Evolutionary conservation across 768 basidiomycete species (phyloP).

Genomic region (Auriscalpium orientale): DNA sequence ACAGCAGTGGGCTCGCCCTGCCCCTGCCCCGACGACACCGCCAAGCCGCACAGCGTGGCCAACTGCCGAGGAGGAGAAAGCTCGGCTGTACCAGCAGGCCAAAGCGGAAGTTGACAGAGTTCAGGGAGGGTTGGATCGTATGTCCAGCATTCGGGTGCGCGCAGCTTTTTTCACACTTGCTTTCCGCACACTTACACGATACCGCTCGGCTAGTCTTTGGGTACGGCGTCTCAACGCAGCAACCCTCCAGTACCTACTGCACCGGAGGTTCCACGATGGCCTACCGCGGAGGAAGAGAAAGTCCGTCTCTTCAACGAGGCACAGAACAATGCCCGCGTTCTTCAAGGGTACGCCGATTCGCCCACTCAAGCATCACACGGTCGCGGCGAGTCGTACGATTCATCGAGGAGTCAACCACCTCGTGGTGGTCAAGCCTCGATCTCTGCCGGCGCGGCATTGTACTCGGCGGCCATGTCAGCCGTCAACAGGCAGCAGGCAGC

Average conservation of each 20-base stretch:
- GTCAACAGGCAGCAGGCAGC: constrained; percentile 19
- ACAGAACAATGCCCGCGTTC: constrained; percentile 53
- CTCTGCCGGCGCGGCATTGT: constrained; percentile 37
- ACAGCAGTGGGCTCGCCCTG: constrained; percentile 1
- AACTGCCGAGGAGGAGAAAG: constrained; percentile 42
- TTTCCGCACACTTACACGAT: background rate
- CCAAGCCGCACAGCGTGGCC: constrained; percentile 11
- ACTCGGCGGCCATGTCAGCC: constrained; percentile 38
- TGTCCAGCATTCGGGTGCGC: constrained; percentile 20
- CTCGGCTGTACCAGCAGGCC: constrained; percentile 31
- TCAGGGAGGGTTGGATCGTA: constrained; percentile 27
- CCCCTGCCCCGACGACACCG: background rate
- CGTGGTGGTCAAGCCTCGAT: constrained; percentile 13
- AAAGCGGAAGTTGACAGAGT: constrained; percentile 31
- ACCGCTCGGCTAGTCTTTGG: constrained; percentile 4
- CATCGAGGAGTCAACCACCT: constrained; percentile 13
- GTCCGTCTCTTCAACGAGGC: constrained; percentile 60
- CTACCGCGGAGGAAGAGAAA: constrained; percentile 73
- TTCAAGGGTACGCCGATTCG: constrained; percentile 34
- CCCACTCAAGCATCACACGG: constrained; percentile 17
- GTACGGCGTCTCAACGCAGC: constrained; percentile 10
- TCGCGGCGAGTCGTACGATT: constrained; percentile 6
- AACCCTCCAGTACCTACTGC: constrained; percentile 14
- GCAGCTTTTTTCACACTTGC: background rate
- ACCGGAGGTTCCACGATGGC: constrained; percentile 34